Evolutionary conservation across 805 yeast species (phyloP), one percentile per base, ranked within the genome.

Genomic region (Lipomyces japonicus): DNA sequence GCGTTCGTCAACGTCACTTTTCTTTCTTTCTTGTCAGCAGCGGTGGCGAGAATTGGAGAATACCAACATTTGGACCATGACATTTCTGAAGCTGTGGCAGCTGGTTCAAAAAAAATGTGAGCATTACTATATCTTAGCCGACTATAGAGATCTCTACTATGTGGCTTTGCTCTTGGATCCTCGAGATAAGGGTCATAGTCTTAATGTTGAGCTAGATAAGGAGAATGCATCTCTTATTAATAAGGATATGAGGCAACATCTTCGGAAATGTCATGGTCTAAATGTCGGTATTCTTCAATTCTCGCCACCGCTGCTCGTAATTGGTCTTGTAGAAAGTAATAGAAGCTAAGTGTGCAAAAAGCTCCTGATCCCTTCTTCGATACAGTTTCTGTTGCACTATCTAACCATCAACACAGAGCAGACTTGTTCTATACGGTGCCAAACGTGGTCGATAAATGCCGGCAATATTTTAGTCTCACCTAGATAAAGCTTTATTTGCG

Each of bases 111-210:
- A 40, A 26, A 40, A 25, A 16, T 26, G 26, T 26, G 25, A 40
- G 43, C 23, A 40, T 24, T 40, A 40, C 30, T 40, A 25, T 28
- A 26, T 3, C 9, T 40, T 40, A 31, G 25, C 25, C 24, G 43
- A 40, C 16, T 31, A 24, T 22, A 22, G 25, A 24, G 43, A 40
- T 28, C 24, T 6, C 18, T 40, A 6, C 21, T 40, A 25, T 34
- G 26, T 16, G 4, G 43, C 35, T 26, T 26, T 40, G 30, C 23
- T 26, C 23, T 23, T 40, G n/a, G 43, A 40, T 40, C 43, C 43
- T 9, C 32, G 43, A 16, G 23, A 24, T 9, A 24, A 40, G 16
- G 43, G 31, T n/a, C n/a, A n/a, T n/a, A n/a, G n/a, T n/a, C n/a
- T n/a, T n/a, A n/a, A n/a, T n/a, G n/a, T n/a, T n/a, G n/a, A n/a